These are phyloP conservation scores for Boletus eberwhitei DNA, from an alignment of 768 basidiomycete genomes.

Conservation along the genomic window DNA sequence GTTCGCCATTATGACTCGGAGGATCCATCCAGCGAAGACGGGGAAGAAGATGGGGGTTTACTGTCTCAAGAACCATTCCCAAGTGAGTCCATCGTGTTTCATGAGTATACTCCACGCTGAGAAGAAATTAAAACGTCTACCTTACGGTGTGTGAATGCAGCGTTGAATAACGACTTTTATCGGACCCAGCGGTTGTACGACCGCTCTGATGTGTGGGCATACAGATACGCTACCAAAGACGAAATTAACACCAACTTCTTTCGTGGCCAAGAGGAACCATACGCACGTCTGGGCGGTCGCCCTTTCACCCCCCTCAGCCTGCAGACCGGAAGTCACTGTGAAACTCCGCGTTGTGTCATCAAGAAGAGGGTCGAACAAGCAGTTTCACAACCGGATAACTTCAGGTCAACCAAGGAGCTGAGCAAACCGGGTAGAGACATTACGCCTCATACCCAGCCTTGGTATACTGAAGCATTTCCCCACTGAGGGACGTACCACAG, in stretches of 20 bases:
- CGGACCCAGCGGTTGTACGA: neutral
- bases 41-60: slow-evolving; percentile 15
- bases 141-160: slow-evolving; percentile 8
- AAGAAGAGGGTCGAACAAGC: neutral
- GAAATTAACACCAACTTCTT: slow-evolving; percentile 29
- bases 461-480: neutral
- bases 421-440: neutral
- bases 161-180: slow-evolving; percentile 21
- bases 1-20: neutral
- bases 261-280: slow-evolving; percentile 14
- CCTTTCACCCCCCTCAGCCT: neutral
- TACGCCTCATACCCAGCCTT: neutral
- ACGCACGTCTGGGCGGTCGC: neutral
- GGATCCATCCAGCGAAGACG: slow-evolving; percentile 12
- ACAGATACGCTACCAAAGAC: slow-evolving; percentile 32
- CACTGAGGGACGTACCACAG: neutral
- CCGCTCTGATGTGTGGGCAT: slow-evolving; percentile 20
- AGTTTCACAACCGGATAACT: neutral
- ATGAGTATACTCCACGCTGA: slow-evolving; percentile 2
- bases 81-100: slow-evolving; percentile 17
- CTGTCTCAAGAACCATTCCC: slow-evolving; percentile 21
- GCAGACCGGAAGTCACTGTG: neutral
- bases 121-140: neutral
- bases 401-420: neutral
- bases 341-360: slow-evolving; percentile 9